A percentile compares a stretch with the other conserved stretches of the same genome.
phyloP scores from a whole-genome alignment of 1,284 basidiomycete species.

The Ganoderma sinense region DNA sequence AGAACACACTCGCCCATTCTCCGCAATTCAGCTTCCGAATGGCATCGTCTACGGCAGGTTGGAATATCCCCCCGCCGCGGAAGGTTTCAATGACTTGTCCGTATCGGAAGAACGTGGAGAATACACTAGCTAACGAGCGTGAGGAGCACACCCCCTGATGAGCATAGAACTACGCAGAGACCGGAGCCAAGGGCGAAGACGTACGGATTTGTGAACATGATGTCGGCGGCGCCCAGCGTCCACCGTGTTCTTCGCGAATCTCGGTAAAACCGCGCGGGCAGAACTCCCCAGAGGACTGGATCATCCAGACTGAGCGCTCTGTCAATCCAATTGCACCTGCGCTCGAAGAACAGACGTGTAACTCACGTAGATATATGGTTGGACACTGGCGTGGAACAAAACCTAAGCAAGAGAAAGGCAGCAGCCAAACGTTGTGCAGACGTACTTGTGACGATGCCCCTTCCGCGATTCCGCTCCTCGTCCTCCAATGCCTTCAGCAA shows the following conservation, averaged over 20 bases:
- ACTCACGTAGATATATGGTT: conserved; percentile 92
- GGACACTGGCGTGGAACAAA: conserved; percentile 59
- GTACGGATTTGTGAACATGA: conserved; percentile 95
- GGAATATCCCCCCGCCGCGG: conserved; percentile 90
- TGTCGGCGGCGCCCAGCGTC: conserved; percentile 91
- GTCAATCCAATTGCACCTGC: background rate
- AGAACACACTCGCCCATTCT: conserved; percentile 75
- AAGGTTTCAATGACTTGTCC: conserved; percentile 97
- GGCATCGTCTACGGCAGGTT: conserved; percentile 85
- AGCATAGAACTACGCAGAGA: conserved; percentile 8
- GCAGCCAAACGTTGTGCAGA: conserved; percentile 11
- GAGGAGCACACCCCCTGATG: background rate
- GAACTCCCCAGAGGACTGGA: conserved; percentile 83
- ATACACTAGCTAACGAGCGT: conserved; percentile 59
- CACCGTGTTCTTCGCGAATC: conserved; percentile 74
- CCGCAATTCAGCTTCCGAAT: conserved; percentile 84
- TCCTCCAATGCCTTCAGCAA: conserved; percentile 70
- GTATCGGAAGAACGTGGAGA: conserved; percentile 85
- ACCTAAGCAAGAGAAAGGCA: background rate
- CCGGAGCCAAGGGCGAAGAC: background rate
- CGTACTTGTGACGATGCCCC: conserved; percentile 84
- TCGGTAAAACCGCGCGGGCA: conserved; percentile 72
- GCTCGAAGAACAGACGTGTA: background rate
- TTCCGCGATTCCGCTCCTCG: conserved; percentile 53
- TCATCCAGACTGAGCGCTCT: conserved; percentile 68